Conservation (phyloP, 306 rosid genomes). For the Begonia peltatifolia region DNA sequence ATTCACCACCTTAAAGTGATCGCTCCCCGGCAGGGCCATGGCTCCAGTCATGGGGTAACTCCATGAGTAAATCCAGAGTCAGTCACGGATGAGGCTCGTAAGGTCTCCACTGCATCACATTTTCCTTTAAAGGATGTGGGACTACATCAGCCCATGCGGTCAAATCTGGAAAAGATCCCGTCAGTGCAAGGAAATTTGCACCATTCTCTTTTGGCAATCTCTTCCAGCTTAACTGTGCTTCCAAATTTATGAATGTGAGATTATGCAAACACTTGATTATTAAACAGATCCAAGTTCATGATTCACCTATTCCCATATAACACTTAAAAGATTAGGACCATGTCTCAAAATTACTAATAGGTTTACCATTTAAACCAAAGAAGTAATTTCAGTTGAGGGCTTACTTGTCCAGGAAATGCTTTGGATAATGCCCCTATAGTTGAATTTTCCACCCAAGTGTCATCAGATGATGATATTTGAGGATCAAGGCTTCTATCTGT, state of each 20-base stretch:
- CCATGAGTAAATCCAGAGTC: slow-evolving; percentile 4
- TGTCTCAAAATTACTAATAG: too few species aligned
- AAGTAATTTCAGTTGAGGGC: slow-evolving; percentile 4
- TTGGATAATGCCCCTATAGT: slow-evolving; percentile 44
- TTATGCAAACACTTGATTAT: too few species aligned
- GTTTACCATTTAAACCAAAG: background rate
- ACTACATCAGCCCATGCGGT: slow-evolving; percentile 58
- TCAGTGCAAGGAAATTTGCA: slow-evolving; percentile 66
- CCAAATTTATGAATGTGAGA: background rate
- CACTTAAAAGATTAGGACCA: too few species aligned
- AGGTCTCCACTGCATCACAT: slow-evolving; percentile 59
- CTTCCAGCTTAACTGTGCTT: slow-evolving; percentile 78
- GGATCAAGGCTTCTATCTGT: slow-evolving; percentile 14
- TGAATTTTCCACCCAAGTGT: slow-evolving; percentile 37
- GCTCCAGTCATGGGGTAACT: background rate
- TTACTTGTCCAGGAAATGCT: slow-evolving; percentile 81
- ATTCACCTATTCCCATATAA: too few species aligned
- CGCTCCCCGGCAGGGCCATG: too few species aligned
- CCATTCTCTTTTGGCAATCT: slow-evolving; percentile 43
- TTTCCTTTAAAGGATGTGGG: slow-evolving; percentile 35
- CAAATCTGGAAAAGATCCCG: slow-evolving; percentile 70
- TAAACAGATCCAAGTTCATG: too few species aligned
- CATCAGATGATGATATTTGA: slow-evolving; percentile 21
- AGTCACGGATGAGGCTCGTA: slow-evolving; percentile 16
- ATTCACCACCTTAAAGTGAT: too few species aligned